Evolutionary conservation across 2,329 filamentous ascomycete genomes (phyloP).

Genomic region (Setomelanomma holmii): DNA sequence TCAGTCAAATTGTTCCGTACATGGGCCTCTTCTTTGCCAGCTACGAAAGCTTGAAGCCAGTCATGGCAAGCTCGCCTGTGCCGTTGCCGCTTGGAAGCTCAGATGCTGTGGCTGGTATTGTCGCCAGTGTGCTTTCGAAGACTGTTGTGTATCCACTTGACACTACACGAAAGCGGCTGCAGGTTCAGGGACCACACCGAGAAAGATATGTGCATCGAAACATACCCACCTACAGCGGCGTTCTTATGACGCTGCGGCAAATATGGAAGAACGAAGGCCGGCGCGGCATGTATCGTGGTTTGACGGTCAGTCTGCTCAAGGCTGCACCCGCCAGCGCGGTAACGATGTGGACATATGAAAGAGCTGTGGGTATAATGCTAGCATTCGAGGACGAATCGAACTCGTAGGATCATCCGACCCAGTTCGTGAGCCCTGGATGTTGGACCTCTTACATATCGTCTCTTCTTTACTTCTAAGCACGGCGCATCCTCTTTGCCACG

Average conservation of each 20-base stretch:
- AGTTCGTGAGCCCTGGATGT: neutral
- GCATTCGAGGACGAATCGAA: slow-evolving; percentile 26
- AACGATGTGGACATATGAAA: slow-evolving; percentile 95
- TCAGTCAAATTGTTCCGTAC: slow-evolving; percentile 90
- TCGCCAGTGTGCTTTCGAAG: slow-evolving; percentile 83
- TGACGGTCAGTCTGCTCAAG: slow-evolving; percentile 90
- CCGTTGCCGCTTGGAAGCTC: slow-evolving; percentile 74
- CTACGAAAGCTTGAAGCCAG: slow-evolving; percentile 75
- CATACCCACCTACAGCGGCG: slow-evolving; percentile 80
- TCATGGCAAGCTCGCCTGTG: slow-evolving; percentile 56
- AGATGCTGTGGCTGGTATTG: slow-evolving; percentile 81
- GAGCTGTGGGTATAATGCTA: slow-evolving; percentile 68
- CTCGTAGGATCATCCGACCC: neutral
- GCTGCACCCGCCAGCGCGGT: slow-evolving; percentile 91
- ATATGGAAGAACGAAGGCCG: slow-evolving; percentile 78
- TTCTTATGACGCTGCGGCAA: slow-evolving; percentile 68
- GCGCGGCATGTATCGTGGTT: slow-evolving; percentile 83
- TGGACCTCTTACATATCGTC: neutral
- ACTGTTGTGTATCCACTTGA: slow-evolving; percentile 92
- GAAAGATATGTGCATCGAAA: slow-evolving; percentile 80
- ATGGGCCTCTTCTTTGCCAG: slow-evolving; percentile 96
- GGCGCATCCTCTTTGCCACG: too few relatives aligned
- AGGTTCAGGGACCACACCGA: slow-evolving; percentile 92
- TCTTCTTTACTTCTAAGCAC: neutral
- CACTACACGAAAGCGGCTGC: slow-evolving; percentile 87